phyloP scores from a whole-genome alignment of 495 filamentous ascomycete species.

The Chlorociboria aeruginascens region DNA sequence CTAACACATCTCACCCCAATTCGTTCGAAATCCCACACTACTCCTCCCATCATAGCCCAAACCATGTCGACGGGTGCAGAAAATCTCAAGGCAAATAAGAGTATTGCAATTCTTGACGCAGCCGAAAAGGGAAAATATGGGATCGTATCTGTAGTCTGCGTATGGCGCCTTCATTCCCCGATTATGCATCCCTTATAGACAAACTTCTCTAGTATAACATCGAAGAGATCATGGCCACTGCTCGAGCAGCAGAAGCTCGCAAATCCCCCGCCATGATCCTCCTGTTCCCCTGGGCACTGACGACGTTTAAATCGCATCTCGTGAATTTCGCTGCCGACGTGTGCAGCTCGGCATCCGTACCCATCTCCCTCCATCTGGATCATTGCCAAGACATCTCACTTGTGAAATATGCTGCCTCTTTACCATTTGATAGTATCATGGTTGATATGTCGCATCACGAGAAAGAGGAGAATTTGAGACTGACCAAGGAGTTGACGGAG shows the following conservation, averaged over 20 bases:
- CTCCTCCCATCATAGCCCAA: background rate
- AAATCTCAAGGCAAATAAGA: slow-evolving; percentile 14
- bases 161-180: background rate
- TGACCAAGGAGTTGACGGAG: slow-evolving; percentile 55
- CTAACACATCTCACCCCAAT: background rate
- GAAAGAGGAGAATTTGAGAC: slow-evolving; percentile 64
- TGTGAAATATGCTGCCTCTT: slow-evolving; percentile 28
- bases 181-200: background rate
- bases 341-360: slow-evolving; percentile 49
- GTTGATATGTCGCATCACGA: slow-evolving; percentile 76
- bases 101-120: slow-evolving; percentile 14
- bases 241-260: slow-evolving; percentile 50
- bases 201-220: slow-evolving; percentile 10
- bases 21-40: background rate
- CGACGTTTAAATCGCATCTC: slow-evolving; percentile 45
- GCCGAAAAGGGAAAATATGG: slow-evolving; percentile 13
- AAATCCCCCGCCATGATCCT: slow-evolving; percentile 51
- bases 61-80: slow-evolving; percentile 11
- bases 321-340: slow-evolving; percentile 47
- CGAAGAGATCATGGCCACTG: slow-evolving; percentile 52
- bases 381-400: slow-evolving; percentile 60
- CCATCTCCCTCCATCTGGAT: slow-evolving; percentile 64
- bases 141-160: slow-evolving; percentile 16
- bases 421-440: slow-evolving; percentile 69
- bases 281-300: slow-evolving; percentile 57